Conservation (phyloP, 169 alveolate species). For the Fabrea salina region DNA sequence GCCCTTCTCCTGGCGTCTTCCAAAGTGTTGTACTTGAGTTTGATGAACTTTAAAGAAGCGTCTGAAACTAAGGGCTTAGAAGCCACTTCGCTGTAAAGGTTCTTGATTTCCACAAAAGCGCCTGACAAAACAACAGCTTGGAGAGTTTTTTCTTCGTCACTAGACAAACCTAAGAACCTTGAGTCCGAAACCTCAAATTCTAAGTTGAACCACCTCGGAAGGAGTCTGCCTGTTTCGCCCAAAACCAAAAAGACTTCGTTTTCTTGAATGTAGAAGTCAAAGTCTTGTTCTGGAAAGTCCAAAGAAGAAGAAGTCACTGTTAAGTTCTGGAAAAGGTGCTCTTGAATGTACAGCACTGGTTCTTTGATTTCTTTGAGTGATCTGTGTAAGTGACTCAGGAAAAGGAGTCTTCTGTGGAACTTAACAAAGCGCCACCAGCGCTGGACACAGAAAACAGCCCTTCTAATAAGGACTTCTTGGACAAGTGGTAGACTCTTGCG, state of each 20-base stretch:
- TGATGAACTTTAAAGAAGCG: slow-evolving; percentile 19
- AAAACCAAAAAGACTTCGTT: background rate
- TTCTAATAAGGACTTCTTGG: background rate
- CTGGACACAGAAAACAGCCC: slow-evolving; percentile 4
- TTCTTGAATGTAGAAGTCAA: background rate
- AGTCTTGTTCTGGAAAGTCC: background rate
- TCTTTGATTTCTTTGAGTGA: background rate
- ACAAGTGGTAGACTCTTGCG: background rate
- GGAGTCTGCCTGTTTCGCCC: background rate
- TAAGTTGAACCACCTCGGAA: background rate
- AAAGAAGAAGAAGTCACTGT: too few species aligned
- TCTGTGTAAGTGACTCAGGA: background rate
- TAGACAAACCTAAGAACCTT: too few species aligned
- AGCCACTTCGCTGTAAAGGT: background rate
- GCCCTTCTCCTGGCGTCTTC: slow-evolving; percentile 56
- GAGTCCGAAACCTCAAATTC: too few species aligned
- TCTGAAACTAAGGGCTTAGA: background rate
- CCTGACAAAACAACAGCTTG: slow-evolving; percentile 27
- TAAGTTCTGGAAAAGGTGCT: slow-evolving; percentile 19
- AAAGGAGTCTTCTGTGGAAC: background rate
- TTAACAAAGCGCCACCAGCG: slow-evolving; percentile 27
- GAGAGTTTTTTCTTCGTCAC: slow-evolving; percentile 13
- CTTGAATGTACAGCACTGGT: background rate
- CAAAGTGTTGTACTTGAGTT: slow-evolving; percentile 28
- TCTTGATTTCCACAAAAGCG: slow-evolving; percentile 16